phyloP scores from a whole-genome alignment of 2,329 filamentous ascomycete genomes.

The Pochonia chlamydosporia region DNA sequence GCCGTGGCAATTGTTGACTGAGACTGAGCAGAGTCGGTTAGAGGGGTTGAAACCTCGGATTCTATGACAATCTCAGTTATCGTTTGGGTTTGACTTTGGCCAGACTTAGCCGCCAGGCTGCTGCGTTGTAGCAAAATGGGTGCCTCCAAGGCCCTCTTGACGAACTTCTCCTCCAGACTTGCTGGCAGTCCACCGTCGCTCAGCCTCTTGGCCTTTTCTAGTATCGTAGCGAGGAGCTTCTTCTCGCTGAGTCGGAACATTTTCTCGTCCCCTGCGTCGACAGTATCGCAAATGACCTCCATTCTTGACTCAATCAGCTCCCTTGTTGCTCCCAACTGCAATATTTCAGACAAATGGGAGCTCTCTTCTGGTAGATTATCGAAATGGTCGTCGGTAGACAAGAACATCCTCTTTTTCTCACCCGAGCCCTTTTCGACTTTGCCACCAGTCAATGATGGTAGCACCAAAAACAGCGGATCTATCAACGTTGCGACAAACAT shows the following conservation, averaged over 20 bases:
- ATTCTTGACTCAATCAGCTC: conserved; percentile 59
- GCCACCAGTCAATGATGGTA: conserved; percentile 60
- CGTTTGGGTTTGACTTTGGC: conserved; percentile 9
- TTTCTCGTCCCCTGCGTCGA: conserved; percentile 75
- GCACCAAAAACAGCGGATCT: conserved; percentile 77
- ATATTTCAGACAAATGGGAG: conserved; percentile 52
- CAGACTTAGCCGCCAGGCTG: conserved; percentile 21
- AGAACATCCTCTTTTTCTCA: conserved; percentile 55
- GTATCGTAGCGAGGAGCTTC: conserved; percentile 61
- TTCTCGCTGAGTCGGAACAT: conserved; percentile 76
- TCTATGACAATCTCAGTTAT: conserved; percentile 10
- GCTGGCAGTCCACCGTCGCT: conserved; percentile 59
- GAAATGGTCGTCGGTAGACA: conserved; percentile 66
- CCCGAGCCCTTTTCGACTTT: conserved; percentile 34
- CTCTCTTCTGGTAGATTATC: conserved; percentile 52
- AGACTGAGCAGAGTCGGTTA: conserved; percentile 29
- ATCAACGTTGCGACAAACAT: conserved; percentile 80
- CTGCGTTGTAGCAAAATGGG: conserved; percentile 66
- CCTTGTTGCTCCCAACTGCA: conserved; percentile 43
- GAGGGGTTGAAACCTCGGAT: conserved; percentile 15
- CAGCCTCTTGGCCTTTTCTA: conserved; percentile 68
- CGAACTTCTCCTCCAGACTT: conserved; percentile 82
- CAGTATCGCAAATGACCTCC: conserved; percentile 68
- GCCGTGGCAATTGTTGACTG: conserved; percentile 34
- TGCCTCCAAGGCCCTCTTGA: conserved; percentile 68